Conservation (phyloP, 2,329 filamentous ascomycete species). For the Escovopsis sp. region DNA sequence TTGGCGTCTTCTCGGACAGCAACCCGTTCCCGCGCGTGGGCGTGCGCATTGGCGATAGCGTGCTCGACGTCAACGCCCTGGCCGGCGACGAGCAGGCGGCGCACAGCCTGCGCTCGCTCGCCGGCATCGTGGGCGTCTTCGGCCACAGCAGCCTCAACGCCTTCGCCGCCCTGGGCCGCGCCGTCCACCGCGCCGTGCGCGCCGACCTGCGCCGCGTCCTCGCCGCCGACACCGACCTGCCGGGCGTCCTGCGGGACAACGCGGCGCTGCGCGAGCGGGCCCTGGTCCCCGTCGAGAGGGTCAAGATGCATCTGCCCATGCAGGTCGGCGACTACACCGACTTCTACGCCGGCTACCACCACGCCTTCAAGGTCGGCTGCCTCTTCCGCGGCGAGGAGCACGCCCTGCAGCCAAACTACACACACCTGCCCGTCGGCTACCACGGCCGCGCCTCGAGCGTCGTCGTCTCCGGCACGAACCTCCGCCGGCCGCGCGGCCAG, state of each 20-base stretch:
- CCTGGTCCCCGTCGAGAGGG: slow-evolving; percentile 23
- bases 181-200: slow-evolving; percentile 55
- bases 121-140: slow-evolving; percentile 14
- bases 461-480: slow-evolving; percentile 58
- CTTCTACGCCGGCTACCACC: slow-evolving; percentile 68
- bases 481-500: slow-evolving; percentile 60
- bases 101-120: slow-evolving; percentile 17
- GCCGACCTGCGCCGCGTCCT: slow-evolving; percentile 50
- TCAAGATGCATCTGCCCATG: slow-evolving; percentile 59
- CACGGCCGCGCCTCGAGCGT: slow-evolving; percentile 66
- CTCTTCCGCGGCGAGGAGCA: slow-evolving; percentile 61
- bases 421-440: slow-evolving; percentile 65
- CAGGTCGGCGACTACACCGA: slow-evolving; percentile 72
- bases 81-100: slow-evolving; percentile 23
- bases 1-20: slow-evolving; percentile 57
- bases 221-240: slow-evolving; percentile 34
- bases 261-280: slow-evolving; percentile 15
- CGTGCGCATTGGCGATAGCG: slow-evolving; percentile 58
- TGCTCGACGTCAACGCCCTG: slow-evolving; percentile 54
- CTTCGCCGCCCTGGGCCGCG: slow-evolving; percentile 41
- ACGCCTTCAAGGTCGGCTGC: slow-evolving; percentile 55
- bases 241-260: slow-evolving; percentile 22
- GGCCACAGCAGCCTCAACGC: slow-evolving; percentile 16
- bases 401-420: slow-evolving; percentile 69
- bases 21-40: slow-evolving; percentile 46